phyloP scores from a whole-genome alignment of 140 eudicot genomes.

The Senecio squalidus region DNA sequence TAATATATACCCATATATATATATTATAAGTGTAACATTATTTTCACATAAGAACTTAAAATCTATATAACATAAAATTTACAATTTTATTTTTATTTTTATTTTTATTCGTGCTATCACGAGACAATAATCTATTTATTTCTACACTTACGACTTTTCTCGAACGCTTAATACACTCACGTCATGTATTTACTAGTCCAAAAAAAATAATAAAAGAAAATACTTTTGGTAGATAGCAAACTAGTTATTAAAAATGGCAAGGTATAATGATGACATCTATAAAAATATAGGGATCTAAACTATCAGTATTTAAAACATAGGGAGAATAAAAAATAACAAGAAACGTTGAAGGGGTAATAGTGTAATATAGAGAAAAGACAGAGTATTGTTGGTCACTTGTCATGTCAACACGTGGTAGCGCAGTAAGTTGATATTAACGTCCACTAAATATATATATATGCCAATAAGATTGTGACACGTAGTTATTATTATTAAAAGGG shows the following conservation, averaged over 20 bases:
- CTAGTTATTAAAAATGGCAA: not conserved
- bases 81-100: too few relatives aligned
- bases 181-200: too few relatives aligned
- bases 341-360: not conserved
- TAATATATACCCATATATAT: too few relatives aligned
- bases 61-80: too few relatives aligned
- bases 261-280: not conserved
- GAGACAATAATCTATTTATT: too few relatives aligned
- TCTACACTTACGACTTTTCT: too few relatives aligned
- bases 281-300: not conserved
- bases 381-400: conserved; percentile 14
- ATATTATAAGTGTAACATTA: too few relatives aligned
- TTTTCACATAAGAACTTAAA: too few relatives aligned
- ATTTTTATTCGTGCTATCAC: too few relatives aligned
- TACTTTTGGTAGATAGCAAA: too few relatives aligned
- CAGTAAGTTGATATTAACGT: conserved; percentile 14
- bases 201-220: too few relatives aligned
- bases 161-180: too few relatives aligned
- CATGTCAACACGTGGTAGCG: conserved; percentile 27
- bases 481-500: not conserved
- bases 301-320: not conserved
- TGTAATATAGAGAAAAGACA: conserved; percentile 3
- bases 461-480: conserved; percentile 14
- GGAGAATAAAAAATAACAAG: not conserved
- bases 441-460: not conserved